Conservation (phyloP, 345 rosid species). For the Heritiera littoralis region DNA sequence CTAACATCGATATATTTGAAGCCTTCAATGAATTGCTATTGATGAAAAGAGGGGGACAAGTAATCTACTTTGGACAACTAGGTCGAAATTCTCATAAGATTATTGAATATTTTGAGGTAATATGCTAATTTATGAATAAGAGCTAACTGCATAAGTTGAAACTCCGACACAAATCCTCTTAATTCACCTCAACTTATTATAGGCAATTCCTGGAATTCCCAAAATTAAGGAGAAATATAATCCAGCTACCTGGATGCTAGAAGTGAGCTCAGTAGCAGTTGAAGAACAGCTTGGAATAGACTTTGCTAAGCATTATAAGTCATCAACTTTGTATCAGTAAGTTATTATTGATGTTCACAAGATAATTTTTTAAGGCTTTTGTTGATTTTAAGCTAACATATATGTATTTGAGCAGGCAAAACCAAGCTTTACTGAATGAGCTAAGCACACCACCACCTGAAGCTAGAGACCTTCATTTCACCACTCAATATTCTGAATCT, state of each 20-base stretch:
- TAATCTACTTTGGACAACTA: constrained; percentile 68
- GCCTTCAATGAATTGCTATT: constrained; percentile 78
- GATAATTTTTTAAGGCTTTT: background rate
- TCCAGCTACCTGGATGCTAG: constrained; percentile 90
- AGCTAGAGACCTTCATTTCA: constrained; percentile 49
- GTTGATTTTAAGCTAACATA: background rate
- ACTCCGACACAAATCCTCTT: background rate
- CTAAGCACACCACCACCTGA: constrained; percentile 50
- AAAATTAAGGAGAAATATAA: constrained; percentile 69
- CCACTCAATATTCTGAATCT: constrained; percentile 47
- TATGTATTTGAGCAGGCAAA: constrained; percentile 41
- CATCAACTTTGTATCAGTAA: constrained; percentile 58
- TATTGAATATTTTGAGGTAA: constrained; percentile 76
- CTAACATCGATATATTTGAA: constrained; percentile 87
- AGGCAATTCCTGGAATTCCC: constrained; percentile 62
- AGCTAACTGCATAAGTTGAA: background rate
- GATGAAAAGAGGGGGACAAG: constrained; percentile 89
- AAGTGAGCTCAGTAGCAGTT: constrained; percentile 76
- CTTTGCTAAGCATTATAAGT: constrained; percentile 64
- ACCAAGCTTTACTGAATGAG: constrained; percentile 56
- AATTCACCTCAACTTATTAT: background rate
- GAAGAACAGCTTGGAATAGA: constrained; percentile 65
- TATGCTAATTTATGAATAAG: background rate
- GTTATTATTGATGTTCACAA: constrained; percentile 31
- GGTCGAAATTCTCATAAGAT: constrained; percentile 63